These are phyloP conservation scores for Saccharomyces hybrid DNA, from an alignment of 1,139 yeast genomes.

Conservation along the genomic window DNA sequence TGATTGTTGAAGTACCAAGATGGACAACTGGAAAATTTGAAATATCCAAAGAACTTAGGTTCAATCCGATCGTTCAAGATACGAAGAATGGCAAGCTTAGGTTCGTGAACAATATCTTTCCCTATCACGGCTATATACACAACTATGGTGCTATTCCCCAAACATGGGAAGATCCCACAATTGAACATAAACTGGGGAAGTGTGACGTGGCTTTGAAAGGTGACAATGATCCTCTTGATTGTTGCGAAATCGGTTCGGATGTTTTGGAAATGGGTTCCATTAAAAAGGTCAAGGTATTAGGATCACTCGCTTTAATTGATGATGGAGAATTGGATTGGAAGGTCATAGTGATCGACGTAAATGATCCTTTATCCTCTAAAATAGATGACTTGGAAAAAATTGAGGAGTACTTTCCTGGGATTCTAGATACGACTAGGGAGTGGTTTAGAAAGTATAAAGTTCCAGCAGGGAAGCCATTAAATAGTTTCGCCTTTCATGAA, in stretches of 20 bases:
- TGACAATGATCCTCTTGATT: conserved; percentile 94
- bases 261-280: conserved; percentile 51
- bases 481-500: conserved; percentile 80
- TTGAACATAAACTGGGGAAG: conserved; percentile 22
- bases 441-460: conserved; percentile 96
- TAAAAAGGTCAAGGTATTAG: conserved; percentile 85
- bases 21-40: conserved; percentile 95
- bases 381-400: conserved; percentile 79
- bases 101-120: conserved; percentile 87
- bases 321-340: conserved; percentile 99
- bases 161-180: conserved; percentile 80
- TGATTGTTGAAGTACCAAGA: conserved; percentile 92
- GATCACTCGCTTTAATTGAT: conserved; percentile 88
- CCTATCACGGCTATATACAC: conserved; percentile 93
- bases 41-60: conserved; percentile 61
- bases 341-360: conserved; percentile 72
- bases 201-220: conserved; percentile 54
- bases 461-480: conserved; percentile 88
- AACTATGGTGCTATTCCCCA: conserved; percentile 98
- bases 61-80: conserved; percentile 91
- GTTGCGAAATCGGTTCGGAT: conserved; percentile 80
- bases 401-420: conserved; percentile 73
- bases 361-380: conserved; percentile 72
- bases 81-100: conserved; percentile 83
- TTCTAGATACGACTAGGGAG: conserved; percentile 72